Evolutionary conservation across 257 asterid species (phyloP).

Genomic region (Gentiana dahurica): DNA sequence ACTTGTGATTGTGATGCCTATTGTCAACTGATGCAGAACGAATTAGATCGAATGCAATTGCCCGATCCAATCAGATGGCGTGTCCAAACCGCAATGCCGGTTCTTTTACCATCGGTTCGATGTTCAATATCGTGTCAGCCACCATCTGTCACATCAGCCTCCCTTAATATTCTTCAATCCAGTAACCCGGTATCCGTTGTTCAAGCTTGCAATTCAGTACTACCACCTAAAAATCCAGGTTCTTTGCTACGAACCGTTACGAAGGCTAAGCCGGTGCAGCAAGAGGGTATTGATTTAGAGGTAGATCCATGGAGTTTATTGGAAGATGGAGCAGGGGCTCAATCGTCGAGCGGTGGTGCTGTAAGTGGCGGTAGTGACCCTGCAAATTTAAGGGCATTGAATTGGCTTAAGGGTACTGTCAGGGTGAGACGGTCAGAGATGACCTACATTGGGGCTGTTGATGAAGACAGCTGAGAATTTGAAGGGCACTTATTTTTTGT

Average conservation of each 20-base stretch:
- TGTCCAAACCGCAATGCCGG: conserved; percentile 85
- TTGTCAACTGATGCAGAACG: conserved; percentile 49
- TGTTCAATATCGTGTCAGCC: conserved; percentile 61
- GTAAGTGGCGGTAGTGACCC: conserved; percentile 40
- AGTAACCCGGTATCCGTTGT: conserved; percentile 40
- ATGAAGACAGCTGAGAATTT: conserved; percentile 70
- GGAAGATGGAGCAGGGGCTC: conserved; percentile 91
- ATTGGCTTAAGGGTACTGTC: conserved; percentile 71
- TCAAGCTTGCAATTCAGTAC: conserved; percentile 32
- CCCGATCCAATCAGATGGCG: conserved; percentile 80
- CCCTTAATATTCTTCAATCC: conserved; percentile 60
- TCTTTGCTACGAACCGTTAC: conserved; percentile 43
- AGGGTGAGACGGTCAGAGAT: conserved; percentile 81
- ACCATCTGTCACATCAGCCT: conserved; percentile 54
- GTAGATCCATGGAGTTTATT: conserved; percentile 77
- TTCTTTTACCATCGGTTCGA: conserved; percentile 45
- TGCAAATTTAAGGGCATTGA: conserved; percentile 62
- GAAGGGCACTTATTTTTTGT: conserved; percentile 14
- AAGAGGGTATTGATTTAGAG: conserved; percentile 40
- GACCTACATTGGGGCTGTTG: conserved; percentile 73
- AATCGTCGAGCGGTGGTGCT: conserved; percentile 40
- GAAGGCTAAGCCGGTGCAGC: conserved; percentile 48
- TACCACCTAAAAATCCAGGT: conserved; percentile 37
- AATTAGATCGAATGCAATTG: conserved; percentile 75
- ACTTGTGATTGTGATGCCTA: not conserved